These are phyloP conservation scores for Zymoseptoria tritici DNA, from an alignment of 2,329 filamentous ascomycete genomes.

Conservation along the genomic window DNA sequence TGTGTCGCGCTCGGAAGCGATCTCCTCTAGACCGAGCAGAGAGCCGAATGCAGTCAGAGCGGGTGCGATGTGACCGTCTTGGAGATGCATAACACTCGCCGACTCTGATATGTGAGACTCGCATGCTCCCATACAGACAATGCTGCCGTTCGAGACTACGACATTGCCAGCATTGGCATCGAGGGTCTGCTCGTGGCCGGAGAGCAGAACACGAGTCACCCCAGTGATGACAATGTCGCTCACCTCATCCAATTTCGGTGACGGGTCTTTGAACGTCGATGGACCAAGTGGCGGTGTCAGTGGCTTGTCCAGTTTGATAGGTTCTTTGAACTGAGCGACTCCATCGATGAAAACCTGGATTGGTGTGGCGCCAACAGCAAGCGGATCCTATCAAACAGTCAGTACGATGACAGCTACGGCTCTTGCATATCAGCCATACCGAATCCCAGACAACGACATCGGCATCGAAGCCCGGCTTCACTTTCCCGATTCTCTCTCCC, in stretches of 20 bases:
- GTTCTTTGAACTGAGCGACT: constrained; percentile 43
- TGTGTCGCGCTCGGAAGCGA: constrained; percentile 49
- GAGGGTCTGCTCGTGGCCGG: constrained; percentile 34
- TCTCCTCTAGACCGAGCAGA: constrained; percentile 55
- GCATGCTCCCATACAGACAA: constrained; percentile 53
- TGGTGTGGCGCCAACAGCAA: constrained; percentile 31
- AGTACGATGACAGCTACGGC: constrained; percentile 2
- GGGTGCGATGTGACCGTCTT: constrained; percentile 54
- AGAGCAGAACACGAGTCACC: constrained; percentile 46
- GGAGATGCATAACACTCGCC: constrained; percentile 39
- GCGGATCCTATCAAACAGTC: constrained; percentile 3
- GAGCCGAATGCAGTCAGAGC: constrained; percentile 56
- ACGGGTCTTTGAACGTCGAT: constrained; percentile 33
- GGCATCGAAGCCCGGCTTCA: constrained; percentile 36
- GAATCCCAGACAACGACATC: constrained; percentile 40
- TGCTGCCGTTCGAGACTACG: constrained; percentile 46
- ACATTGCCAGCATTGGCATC: constrained; percentile 33
- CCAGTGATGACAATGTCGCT: constrained; percentile 50
- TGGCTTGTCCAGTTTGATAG: constrained; percentile 48
- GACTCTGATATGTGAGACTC: constrained; percentile 37
- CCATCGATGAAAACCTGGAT: constrained; percentile 40
- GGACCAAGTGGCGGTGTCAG: constrained; percentile 33
- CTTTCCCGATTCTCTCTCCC: constrained; percentile 34
- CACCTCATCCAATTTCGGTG: constrained; percentile 25
- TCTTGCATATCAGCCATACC: constrained; percentile 30